Base-by-base conservation (phyloP, 1,284 basidiomycete genomes). In the Fomes fomentarius region DNA sequence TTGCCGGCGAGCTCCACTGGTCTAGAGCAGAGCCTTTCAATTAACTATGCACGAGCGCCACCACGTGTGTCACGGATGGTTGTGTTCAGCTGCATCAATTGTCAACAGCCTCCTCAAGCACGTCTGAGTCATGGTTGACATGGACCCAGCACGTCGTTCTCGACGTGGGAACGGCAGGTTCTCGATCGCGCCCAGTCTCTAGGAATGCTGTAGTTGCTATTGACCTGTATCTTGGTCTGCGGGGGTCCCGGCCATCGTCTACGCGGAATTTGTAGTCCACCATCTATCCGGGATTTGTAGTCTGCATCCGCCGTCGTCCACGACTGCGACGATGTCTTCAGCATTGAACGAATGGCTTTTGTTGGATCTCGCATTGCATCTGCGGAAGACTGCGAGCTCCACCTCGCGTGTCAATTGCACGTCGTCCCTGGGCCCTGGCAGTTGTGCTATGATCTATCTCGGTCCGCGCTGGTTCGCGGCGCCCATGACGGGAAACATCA, bases 291-390 rank as follows among this genome's bases (percentile, higher is more conserved):
- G n/a, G n/a, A n/a, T n/a, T n/a, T n/a, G n/a, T n/a, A n/a, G n/a
- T n/a, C n/a, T n/a, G n/a, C n/a, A n/a, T n/a, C n/a, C n/a, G n/a
- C n/a, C n/a, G n/a, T n/a, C n/a, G n/a, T 17, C 19, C 14, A 26
- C 31, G 15, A n/a, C 17, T n/a, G n/a, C n/a, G n/a, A n/a, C n/a
- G n/a, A n/a, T n/a, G n/a, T n/a, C n/a, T n/a, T n/a, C n/a, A n/a
- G n/a, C n/a, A n/a, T n/a, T n/a, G n/a, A n/a, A n/a, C 51, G 51
- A 52, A 52, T 52, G n/a, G 17, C 37, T n/a, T 41, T 22, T 8
- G 17, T 10, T n/a, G 38, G 21, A 52, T 52, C 38, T 52, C 41
- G 49, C 31, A 49, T 22, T 4, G 38, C 10, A 8, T 33, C 21
- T 26, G 12, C 5, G 6, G 4, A 15, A 1, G 38, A 26, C 33